Evolutionary conservation across 148 eudicot species (phyloP).

Genomic region (Rhododendron griersonianum): DNA sequence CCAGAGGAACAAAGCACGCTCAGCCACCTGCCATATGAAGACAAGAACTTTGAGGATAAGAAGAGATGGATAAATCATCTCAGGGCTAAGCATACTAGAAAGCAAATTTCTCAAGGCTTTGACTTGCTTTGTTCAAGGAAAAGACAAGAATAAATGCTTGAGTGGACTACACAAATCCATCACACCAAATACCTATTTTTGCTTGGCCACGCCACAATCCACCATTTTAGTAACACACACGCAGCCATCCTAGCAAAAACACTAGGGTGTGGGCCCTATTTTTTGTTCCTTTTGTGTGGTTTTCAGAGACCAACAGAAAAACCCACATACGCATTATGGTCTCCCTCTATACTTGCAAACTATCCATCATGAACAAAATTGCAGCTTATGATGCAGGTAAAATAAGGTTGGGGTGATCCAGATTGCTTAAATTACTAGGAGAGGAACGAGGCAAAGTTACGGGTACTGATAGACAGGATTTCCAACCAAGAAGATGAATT

Average conservation of each 20-base stretch:
- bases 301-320: neutral
- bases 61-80: neutral
- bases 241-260: neutral
- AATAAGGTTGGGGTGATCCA: neutral
- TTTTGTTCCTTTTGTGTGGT: neutral
- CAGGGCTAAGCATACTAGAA: neutral
- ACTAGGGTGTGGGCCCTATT: neutral
- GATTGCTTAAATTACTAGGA: neutral
- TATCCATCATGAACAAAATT: neutral
- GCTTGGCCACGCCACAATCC: neutral
- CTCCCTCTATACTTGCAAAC: neutral
- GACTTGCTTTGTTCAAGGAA: neutral
- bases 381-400: neutral
- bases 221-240: neutral
- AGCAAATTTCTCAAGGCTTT: neutral
- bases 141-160: neutral
- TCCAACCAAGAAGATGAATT: neutral
- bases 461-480: neutral
- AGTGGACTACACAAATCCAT: neutral
- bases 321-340: neutral
- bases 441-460: neutral
- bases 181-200: neutral
- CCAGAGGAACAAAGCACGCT: slow-evolving; percentile 52
- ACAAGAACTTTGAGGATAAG: neutral
- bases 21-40: slow-evolving; percentile 36